phyloP scores from a whole-genome alignment of 164 flowering plant genomes.

The Chimonanthus salicifolius region DNA sequence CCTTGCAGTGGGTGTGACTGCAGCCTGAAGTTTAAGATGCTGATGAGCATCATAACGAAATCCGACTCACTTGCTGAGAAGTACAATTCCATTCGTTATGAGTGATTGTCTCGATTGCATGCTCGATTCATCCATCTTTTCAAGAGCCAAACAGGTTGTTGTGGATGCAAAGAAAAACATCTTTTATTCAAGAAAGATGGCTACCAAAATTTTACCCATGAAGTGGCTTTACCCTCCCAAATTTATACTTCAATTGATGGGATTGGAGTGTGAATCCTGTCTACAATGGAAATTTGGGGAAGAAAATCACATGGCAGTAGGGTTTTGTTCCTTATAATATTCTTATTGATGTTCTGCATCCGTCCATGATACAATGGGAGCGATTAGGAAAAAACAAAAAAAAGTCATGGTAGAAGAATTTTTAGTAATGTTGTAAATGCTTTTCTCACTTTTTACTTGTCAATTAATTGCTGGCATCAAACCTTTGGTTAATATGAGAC shows the following conservation, averaged over 20 bases:
- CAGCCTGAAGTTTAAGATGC: constrained; percentile 78
- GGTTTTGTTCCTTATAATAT: neutral
- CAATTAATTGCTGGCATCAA: too few species aligned
- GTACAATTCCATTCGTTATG: constrained; percentile 71
- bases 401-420: too few species aligned
- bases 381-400: too few species aligned
- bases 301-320: neutral
- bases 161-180: neutral
- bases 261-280: too few species aligned
- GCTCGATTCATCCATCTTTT: neutral
- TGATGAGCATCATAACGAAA: constrained; percentile 67
- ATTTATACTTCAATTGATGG: too few species aligned
- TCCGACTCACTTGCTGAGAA: constrained; percentile 58
- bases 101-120: constrained; percentile 29
- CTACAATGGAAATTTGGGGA: too few species aligned
- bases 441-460: too few species aligned
- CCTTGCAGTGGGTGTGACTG: constrained; percentile 89
- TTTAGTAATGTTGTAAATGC: too few species aligned
- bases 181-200: neutral
- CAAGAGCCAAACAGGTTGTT: neutral
- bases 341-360: neutral
- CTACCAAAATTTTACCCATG: neutral
- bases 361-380: too few species aligned
- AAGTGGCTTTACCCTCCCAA: too few species aligned
- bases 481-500: too few species aligned